phyloP scores from a whole-genome alignment of 768 basidiomycete genomes.

The Mycena kentingensis region DNA sequence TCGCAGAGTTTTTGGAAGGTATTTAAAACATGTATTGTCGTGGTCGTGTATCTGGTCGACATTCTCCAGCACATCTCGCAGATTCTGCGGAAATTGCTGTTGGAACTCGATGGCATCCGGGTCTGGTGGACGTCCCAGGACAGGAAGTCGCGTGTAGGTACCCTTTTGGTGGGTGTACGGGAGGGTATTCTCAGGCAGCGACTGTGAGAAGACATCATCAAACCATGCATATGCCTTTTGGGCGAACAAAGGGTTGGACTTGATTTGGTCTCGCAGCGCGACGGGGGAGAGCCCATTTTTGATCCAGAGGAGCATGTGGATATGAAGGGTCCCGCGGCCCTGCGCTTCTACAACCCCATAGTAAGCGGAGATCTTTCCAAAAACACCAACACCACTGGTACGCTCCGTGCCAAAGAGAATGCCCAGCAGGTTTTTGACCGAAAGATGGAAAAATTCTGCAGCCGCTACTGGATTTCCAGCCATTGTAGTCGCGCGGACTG shows the following conservation, averaged over 20 bases:
- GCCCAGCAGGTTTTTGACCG: slow-evolving; percentile 24
- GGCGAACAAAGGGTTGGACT: slow-evolving; percentile 5
- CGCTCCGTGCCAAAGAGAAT: slow-evolving; percentile 25
- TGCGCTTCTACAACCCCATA: slow-evolving; percentile 30
- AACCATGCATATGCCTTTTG: slow-evolving; percentile 4
- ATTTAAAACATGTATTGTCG: slow-evolving; percentile 19
- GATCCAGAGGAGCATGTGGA: slow-evolving; percentile 30
- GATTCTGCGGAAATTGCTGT: slow-evolving; percentile 2
- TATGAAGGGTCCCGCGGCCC: slow-evolving; percentile 27
- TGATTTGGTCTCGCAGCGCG: slow-evolving; percentile 1
- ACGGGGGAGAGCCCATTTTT: slow-evolving; percentile 4
- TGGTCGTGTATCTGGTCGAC: slow-evolving; percentile 12
- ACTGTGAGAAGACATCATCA: slow-evolving; percentile 7
- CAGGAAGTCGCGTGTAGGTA: neutral
- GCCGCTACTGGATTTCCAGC: slow-evolving; percentile 9
- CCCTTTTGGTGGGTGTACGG: neutral
- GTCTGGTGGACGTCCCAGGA: slow-evolving; percentile 5
- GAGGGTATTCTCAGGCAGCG: neutral
- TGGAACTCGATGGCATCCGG: neutral
- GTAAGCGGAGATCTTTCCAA: slow-evolving; percentile 25
- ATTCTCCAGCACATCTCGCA: slow-evolving; percentile 12
- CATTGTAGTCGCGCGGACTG: neutral
- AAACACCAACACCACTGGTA: slow-evolving; percentile 21
- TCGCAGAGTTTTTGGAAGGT: slow-evolving; percentile 8
- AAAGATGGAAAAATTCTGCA: slow-evolving; percentile 35